Evolutionary conservation across 129 eudicot genomes (phyloP).

Genomic region (Oenanthe sinensis): DNA sequence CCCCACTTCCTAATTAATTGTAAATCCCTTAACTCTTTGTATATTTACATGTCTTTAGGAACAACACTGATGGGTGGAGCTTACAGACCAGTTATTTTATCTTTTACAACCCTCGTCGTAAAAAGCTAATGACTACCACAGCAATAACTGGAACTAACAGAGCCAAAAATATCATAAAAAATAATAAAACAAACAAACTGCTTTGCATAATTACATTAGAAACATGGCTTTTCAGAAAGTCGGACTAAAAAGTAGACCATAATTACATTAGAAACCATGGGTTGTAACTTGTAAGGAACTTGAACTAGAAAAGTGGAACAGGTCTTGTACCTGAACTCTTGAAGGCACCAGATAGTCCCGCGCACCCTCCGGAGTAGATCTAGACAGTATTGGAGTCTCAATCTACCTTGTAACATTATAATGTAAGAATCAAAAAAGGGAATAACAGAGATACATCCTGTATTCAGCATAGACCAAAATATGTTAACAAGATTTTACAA

Average conservation of each 20-base stretch:
- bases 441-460: conserved; percentile 6
- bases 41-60: background rate
- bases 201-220: background rate
- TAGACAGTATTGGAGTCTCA: conserved; percentile 98
- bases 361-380: conserved; percentile 99
- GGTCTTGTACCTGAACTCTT: conserved; percentile 76
- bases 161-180: background rate
- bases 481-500: conserved; percentile 5
- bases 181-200: background rate
- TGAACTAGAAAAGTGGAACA: background rate
- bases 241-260: background rate
- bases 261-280: background rate
- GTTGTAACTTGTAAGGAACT: background rate
- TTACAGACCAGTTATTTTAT: background rate
- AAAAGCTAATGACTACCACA: background rate
- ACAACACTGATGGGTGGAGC: background rate
- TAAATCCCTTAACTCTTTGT: background rate
- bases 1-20: background rate
- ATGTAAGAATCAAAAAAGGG: conserved; percentile 49
- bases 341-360: conserved; percentile 98
- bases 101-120: background rate
- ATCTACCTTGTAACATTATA: conserved; percentile 92
- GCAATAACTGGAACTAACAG: background rate
- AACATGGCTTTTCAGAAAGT: background rate
- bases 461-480: background rate